phyloP scores from a whole-genome alignment of 2,329 filamentous ascomycete species.

The Botryotinia globosa region DNA sequence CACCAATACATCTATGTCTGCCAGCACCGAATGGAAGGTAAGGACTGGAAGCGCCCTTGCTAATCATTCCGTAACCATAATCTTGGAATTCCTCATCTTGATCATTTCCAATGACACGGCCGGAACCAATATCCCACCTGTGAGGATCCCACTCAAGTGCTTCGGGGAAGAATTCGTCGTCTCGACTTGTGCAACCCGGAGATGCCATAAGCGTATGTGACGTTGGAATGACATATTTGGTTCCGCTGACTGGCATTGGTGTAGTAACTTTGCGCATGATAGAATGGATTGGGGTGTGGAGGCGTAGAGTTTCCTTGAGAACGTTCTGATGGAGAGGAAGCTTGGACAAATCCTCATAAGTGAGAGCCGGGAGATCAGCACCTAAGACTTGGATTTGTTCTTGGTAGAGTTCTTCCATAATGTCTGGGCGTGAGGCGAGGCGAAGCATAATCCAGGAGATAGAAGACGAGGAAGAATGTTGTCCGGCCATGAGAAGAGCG shows the following conservation, averaged over 20 bases:
- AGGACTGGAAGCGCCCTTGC: slow-evolving; percentile 83
- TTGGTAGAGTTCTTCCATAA: slow-evolving; percentile 76
- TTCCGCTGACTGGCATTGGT: slow-evolving; percentile 79
- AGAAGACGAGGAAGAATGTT: slow-evolving; percentile 84
- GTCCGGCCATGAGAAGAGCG: slow-evolving; percentile 85
- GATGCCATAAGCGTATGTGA: slow-evolving; percentile 80
- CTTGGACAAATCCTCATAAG: slow-evolving; percentile 73
- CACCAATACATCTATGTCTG: slow-evolving; percentile 90
- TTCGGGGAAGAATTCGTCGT: slow-evolving; percentile 75
- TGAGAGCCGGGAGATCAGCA: slow-evolving; percentile 68
- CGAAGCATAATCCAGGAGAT: slow-evolving; percentile 82
- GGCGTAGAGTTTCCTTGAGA: slow-evolving; percentile 85
- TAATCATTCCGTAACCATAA: slow-evolving; percentile 90
- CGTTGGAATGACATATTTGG: slow-evolving; percentile 77
- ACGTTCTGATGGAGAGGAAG: slow-evolving; percentile 80
- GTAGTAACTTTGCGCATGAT: slow-evolving; percentile 91
- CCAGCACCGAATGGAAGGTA: slow-evolving; percentile 95
- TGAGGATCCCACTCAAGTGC: slow-evolving; percentile 84
- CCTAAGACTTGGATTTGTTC: slow-evolving; percentile 78
- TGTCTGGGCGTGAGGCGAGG: slow-evolving; percentile 71
- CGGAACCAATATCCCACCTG: slow-evolving; percentile 73
- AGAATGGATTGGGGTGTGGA: slow-evolving; percentile 91
- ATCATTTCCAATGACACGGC: slow-evolving; percentile 51
- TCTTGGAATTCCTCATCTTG: slow-evolving; percentile 75
- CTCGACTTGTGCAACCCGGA: slow-evolving; percentile 74